These are phyloP conservation scores for Backusella parvicylindrica DNA, from an alignment of 192 early-diverging fungal genomes.

Conservation along the genomic window DNA sequence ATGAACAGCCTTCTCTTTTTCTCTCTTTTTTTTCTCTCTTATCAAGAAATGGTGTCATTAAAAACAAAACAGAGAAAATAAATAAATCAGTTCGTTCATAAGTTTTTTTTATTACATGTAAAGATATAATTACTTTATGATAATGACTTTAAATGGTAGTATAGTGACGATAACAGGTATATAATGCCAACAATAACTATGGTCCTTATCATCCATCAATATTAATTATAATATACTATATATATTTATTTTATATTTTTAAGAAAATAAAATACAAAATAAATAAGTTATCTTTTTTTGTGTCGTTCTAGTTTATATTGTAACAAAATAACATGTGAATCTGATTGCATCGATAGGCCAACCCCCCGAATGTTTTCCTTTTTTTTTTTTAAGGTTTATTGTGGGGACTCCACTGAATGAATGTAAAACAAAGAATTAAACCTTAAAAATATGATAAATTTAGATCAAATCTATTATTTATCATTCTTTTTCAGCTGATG, in stretches of 20 bases:
- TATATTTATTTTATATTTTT: neutral
- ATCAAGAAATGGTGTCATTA: neutral
- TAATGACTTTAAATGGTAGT: no score
- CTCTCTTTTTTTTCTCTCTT: neutral
- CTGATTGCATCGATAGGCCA: neutral
- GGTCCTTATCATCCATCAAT: neutral
- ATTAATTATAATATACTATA: neutral
- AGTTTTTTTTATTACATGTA: neutral
- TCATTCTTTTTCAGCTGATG: neutral
- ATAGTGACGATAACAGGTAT: neutral
- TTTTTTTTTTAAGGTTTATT: neutral
- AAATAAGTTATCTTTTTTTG: neutral
- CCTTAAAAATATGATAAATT: neutral
- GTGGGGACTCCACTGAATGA: neutral
- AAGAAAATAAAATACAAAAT: neutral
- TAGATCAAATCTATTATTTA: neutral
- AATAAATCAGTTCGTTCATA: neutral
- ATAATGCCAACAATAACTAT: neutral
- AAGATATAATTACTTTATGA: neutral
- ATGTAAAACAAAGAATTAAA: neutral
- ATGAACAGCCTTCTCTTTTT: no score
- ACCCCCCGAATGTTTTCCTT: neutral
- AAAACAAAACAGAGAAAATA: neutral
- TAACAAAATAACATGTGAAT: neutral
- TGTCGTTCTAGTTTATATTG: neutral